These are phyloP conservation scores for Colletotrichum paranaense DNA, from an alignment of 2,329 filamentous ascomycete species.

Conservation along the genomic window DNA sequence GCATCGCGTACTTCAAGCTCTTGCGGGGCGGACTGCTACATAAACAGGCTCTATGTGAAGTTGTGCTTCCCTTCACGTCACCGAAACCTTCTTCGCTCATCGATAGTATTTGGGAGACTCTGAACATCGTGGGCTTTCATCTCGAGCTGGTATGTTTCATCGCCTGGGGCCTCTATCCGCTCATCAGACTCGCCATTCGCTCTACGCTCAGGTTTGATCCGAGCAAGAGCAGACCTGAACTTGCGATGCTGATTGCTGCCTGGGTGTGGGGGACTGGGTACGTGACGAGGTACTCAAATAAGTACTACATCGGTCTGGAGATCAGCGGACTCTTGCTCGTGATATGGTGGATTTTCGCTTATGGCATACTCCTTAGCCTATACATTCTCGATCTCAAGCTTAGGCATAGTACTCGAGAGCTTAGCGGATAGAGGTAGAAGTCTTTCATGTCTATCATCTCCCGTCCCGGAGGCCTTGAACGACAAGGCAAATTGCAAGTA, in stretches of 20 bases:
- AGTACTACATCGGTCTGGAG: slow-evolving; percentile 52
- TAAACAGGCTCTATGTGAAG: not conserved
- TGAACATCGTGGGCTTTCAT: not conserved
- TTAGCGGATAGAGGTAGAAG: no score
- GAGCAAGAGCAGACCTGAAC: slow-evolving; percentile 8
- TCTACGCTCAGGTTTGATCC: not conserved
- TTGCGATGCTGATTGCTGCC: slow-evolving; percentile 22
- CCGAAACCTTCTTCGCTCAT: not conserved
- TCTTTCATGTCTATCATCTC: no score
- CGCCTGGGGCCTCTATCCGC: not conserved
- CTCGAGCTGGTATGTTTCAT: slow-evolving; percentile 1
- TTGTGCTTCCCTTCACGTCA: not conserved
- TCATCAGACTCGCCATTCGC: not conserved
- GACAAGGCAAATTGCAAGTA: no score
- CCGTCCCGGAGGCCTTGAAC: no score
- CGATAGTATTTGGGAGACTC: fast-evolving
- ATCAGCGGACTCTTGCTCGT: slow-evolving; percentile 49
- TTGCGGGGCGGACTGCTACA: slow-evolving; percentile 8
- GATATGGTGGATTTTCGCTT: slow-evolving; percentile 33
- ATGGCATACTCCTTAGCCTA: slow-evolving; percentile 11
- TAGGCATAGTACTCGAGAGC: no score
- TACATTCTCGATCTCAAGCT: no score
- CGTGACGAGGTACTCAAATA: slow-evolving; percentile 48
- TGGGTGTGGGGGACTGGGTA: slow-evolving; percentile 38
- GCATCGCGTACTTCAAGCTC: slow-evolving; percentile 41